These are phyloP conservation scores for Dipodascus albidus DNA, from an alignment of 805 yeast genomes.

Conservation along the genomic window DNA sequence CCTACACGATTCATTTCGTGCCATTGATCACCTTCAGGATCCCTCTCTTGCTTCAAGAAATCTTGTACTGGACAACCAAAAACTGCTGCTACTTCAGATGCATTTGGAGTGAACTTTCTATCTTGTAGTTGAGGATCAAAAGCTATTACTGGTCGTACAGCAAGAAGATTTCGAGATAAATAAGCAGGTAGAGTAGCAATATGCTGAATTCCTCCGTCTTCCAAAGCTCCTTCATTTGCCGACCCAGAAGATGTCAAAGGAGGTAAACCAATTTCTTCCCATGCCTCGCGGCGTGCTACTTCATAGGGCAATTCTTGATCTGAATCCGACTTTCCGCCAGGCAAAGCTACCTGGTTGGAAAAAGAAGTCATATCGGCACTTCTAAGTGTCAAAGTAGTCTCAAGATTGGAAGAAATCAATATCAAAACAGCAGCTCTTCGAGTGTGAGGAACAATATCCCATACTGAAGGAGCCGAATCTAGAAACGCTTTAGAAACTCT, in stretches of 20 bases:
- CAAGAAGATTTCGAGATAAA: slow-evolving; percentile 67
- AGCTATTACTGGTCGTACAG: slow-evolving; percentile 53
- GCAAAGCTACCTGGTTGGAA: slow-evolving; percentile 85
- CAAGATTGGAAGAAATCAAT: slow-evolving; percentile 54
- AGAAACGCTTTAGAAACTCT: too few relatives aligned
- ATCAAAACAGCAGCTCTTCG: slow-evolving; percentile 76
- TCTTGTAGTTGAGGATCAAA: not conserved
- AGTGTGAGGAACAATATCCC: slow-evolving; percentile 49
- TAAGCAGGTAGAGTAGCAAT: slow-evolving; percentile 64
- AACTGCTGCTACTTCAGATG: slow-evolving; percentile 24
- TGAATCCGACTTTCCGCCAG: slow-evolving; percentile 85
- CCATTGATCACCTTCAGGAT: slow-evolving; percentile 8
- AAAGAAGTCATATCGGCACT: slow-evolving; percentile 58
- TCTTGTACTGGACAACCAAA: slow-evolving; percentile 18
- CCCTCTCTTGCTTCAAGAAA: slow-evolving; percentile 13
- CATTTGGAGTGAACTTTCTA: not conserved
- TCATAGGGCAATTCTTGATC: slow-evolving; percentile 53
- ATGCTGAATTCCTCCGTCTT: slow-evolving; percentile 41
- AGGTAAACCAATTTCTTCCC: slow-evolving; percentile 72
- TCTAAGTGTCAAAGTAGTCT: slow-evolving; percentile 72
- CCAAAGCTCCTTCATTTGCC: slow-evolving; percentile 28
- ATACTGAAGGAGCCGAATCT: slow-evolving; percentile 17
- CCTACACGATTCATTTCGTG: slow-evolving; percentile 18
- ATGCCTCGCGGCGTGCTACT: slow-evolving; percentile 72
- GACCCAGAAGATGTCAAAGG: slow-evolving; percentile 8